phyloP scores from a whole-genome alignment of 371 early-diverging fungal genomes.

The Choanephora cucurbitarum region DNA sequence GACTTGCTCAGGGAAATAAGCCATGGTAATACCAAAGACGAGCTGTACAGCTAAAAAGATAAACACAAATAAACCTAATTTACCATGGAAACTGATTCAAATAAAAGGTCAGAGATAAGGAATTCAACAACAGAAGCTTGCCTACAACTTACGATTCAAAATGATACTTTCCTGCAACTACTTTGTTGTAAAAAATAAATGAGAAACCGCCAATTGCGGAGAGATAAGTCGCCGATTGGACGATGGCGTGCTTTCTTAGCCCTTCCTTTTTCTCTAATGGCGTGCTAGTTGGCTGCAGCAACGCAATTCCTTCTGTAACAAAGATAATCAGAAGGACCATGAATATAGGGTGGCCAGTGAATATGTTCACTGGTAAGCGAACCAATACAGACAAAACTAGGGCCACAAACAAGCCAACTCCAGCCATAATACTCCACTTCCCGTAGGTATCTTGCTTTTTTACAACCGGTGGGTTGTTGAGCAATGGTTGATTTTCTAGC shows the following conservation, averaged over 20 bases:
- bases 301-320: slow-evolving; percentile 30
- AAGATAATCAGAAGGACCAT: slow-evolving; percentile 29
- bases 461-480: too few relatives aligned
- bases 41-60: slow-evolving; percentile 32
- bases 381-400: slow-evolving; percentile 30
- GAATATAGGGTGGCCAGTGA: slow-evolving; percentile 36
- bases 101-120: background rate
- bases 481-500: too few relatives aligned
- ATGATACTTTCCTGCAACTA: slow-evolving; percentile 23
- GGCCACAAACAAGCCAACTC: slow-evolving; percentile 25
- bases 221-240: slow-evolving; percentile 26
- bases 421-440: slow-evolving; percentile 15
- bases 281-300: slow-evolving; percentile 36
- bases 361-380: slow-evolving; percentile 24
- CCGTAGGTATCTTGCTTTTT: slow-evolving; percentile 3
- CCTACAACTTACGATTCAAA: slow-evolving; percentile 38
- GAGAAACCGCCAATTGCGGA: slow-evolving; percentile 28
- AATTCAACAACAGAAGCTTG: background rate
- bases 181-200: slow-evolving; percentile 34
- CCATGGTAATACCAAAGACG: slow-evolving; percentile 33
- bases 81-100: slow-evolving; percentile 30
- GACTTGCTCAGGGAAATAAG: slow-evolving; percentile 21
- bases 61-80: slow-evolving; percentile 33
- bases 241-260: slow-evolving; percentile 24
- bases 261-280: slow-evolving; percentile 30